phyloP scores from a whole-genome alignment of 2,329 filamentous ascomycete species.

The Cladosporium sp. region DNA sequence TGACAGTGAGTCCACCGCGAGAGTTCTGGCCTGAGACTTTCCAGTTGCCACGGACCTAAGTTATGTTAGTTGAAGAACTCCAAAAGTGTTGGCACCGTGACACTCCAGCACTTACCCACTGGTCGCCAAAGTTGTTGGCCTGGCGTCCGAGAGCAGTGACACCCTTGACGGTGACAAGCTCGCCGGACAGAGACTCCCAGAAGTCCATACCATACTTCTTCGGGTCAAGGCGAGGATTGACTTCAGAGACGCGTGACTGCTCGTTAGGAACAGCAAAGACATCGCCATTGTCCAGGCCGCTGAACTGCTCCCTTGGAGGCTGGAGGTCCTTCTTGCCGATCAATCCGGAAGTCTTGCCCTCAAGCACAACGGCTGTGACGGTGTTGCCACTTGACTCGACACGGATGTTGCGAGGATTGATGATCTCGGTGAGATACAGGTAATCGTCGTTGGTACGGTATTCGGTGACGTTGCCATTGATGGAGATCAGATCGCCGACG shows the following conservation, averaged over 20 bases:
- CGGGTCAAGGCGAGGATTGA: slow-evolving; percentile 57
- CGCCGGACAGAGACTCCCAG: slow-evolving; percentile 63
- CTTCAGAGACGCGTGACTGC: slow-evolving; percentile 48
- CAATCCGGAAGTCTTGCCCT: slow-evolving; percentile 4
- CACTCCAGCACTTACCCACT: slow-evolving; percentile 1
- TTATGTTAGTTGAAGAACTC: slow-evolving; percentile 22
- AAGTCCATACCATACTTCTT: slow-evolving; percentile 62
- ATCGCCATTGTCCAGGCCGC: slow-evolving; percentile 57
- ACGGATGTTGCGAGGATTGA: slow-evolving; percentile 47
- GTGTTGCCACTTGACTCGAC: slow-evolving; percentile 49
- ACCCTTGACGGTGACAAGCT: slow-evolving; percentile 56
- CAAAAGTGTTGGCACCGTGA: not conserved
- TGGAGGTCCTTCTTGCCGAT: slow-evolving; percentile 44
- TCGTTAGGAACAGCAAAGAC: slow-evolving; percentile 62
- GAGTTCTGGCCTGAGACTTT: slow-evolving; percentile 55
- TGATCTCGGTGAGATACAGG: slow-evolving; percentile 59
- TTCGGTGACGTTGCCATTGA: slow-evolving; percentile 57
- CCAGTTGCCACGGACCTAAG: slow-evolving; percentile 64
- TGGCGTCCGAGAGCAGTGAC: slow-evolving; percentile 10
- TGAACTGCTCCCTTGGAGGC: slow-evolving; percentile 58
- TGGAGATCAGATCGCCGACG: slow-evolving; percentile 56
- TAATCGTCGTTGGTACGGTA: slow-evolving; percentile 52
- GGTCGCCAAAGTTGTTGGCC: slow-evolving; percentile 57
- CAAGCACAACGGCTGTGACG: slow-evolving; percentile 53
- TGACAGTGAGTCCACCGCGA: slow-evolving; percentile 60